Evolutionary conservation across 1,284 basidiomycete genomes (phyloP).

Genomic region (Acaromyces ingoldii): DNA sequence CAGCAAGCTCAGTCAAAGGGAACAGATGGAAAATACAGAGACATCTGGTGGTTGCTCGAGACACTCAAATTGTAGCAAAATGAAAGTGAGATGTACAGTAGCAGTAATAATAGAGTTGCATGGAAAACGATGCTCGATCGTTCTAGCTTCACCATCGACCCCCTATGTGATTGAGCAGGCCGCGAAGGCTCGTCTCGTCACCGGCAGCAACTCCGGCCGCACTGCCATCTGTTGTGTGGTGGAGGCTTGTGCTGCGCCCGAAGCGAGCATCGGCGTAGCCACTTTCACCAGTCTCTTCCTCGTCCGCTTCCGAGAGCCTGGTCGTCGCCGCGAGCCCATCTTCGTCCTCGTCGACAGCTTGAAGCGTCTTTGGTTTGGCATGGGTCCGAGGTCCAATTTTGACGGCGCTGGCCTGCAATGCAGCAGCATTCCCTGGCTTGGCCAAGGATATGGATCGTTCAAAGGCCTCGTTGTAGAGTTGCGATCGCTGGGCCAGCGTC

Average conservation of each 20-base stretch:
- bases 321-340: background rate
- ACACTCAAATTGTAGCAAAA: too few species aligned
- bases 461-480: constrained; percentile 17
- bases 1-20: too few species aligned
- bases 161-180: constrained; percentile 2
- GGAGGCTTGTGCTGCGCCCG: too few species aligned
- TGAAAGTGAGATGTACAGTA: too few species aligned
- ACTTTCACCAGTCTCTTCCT: constrained; percentile 5
- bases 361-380: background rate
- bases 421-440: constrained; percentile 9
- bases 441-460: constrained; percentile 12
- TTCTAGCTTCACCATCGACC: background rate
- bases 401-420: constrained; percentile 2
- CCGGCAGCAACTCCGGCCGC: background rate
- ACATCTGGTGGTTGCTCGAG: too few species aligned
- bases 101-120: too few species aligned
- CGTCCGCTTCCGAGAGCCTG: constrained; percentile 2
- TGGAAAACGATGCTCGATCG: too few species aligned
- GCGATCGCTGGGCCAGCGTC: constrained; percentile 12
- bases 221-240: too few species aligned
- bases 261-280: constrained; percentile 2
- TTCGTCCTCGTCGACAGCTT: constrained; percentile 6
- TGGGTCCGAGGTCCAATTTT: background rate
- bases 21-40: too few species aligned
- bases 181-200: background rate